Base-by-base conservation (phyloP, 306 rosid species). In the Parietaria judaica region DNA sequence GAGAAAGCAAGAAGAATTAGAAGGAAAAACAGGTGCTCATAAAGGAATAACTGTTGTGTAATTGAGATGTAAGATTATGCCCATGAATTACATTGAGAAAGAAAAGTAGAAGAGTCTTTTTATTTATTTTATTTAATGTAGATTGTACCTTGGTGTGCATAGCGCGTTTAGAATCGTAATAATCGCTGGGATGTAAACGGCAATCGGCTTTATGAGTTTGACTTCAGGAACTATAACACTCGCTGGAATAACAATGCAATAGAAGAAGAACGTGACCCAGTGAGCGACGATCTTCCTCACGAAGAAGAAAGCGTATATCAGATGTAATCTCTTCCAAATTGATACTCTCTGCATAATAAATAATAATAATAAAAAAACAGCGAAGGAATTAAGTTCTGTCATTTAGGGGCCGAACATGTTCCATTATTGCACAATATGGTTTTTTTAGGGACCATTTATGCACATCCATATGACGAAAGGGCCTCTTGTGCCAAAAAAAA, bases 251-350 rank as follows among this genome's bases (percentile, higher is more conserved):
- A 69, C 79, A 64, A 79, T 66, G 81, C 84, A 79, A 80, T 79
- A 78, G 63, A 83, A 82, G 84, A 72, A 72, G 76, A 84, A 75
- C 0, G 92, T 67, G 66, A 85, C 84, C 83, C 81, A 74, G 36
- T 79, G 88, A 54, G 82, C 39, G 68, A 76, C 39, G 63, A 73
- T 74, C 74, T 79, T 81, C 73, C 85, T 74, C 75, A 70, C 79
- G 34, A 81, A 79, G 75, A 84, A 84, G 84, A 81, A 78, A 49
- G 78, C 76, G 58, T 75, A 74, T 76, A 74, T 60, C 58, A 77
- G 76, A 75, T 77, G 80, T 16, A 74, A 63, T 68, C 85, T 79
- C 69, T 77, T 77, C 66, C 80, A 70, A 71, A 76, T 60, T 0
- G 85, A 51, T 15, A 69, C 81, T 65, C 76, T 84, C 85, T 79